Base-by-base conservation (phyloP, 2,329 filamentous ascomycete species). In the Gyromitra esculenta region DNA sequence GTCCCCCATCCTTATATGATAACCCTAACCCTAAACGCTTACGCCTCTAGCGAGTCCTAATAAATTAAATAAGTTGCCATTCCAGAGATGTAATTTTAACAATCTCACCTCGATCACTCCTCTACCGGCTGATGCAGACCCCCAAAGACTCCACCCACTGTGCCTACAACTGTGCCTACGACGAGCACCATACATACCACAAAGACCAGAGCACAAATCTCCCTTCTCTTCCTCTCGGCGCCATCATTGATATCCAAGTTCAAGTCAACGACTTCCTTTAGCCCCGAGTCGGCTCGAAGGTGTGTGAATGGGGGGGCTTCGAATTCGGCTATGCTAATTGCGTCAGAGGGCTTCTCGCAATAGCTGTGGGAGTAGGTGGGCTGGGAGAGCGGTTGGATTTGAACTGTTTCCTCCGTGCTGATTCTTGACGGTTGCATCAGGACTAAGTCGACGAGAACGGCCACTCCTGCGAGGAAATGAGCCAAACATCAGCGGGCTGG, bases 61-160 rank as follows among this genome's bases (percentile, higher is more conserved):
- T n/a, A 35, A 56, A 15, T 5, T 35, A 15, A 6, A 35, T 25
- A 65, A 45, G n/a, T 25, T 37, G 11, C 11, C 15, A 35, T 18
- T n/a, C 13, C 9, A 18, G 4, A 54, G 5, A 66, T 9, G 9
- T 35, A 41, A 8, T n/a, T 39, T 8, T 25, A n/a, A 21, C n/a
- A 67, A 67, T 4, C 41, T 18, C 41, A 65, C 64, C 41, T 66
- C 25, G 25, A 31, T 31, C 21, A 54, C 45, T 1, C 37, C 18
- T 57, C 64, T 9, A 31, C 68, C 37, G 1, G 43, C 57, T 56
- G 11, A 54, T 72, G 15, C 45, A 54, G 15, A 21, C 25, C 18
- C n/a, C 68, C 68, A n/a, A 72, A n/a, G 15, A 64, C 39, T 18
- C 45, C 57, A 41, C 45, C 21, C 15, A 64, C 59, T 56, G 25